A percentile compares a stretch with the other conserved stretches of the same genome.
phyloP scores from a whole-genome alignment of 2,329 filamentous ascomycete genomes.

The Fusarium begoniae region DNA sequence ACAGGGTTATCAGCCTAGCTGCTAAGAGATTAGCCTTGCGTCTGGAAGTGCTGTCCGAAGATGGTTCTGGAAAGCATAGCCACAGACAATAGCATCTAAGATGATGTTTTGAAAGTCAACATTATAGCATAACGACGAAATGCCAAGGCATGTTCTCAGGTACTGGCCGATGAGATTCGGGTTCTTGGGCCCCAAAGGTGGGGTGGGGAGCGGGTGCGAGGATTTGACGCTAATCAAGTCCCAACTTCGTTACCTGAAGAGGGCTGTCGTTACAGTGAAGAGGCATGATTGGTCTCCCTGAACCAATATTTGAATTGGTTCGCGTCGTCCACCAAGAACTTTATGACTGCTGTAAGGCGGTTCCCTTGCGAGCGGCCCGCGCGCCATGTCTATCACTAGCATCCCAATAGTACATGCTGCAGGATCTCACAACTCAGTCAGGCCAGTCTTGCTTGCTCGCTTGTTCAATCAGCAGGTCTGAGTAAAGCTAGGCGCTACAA shows the following conservation, averaged over 20 bases:
- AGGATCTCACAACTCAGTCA: slow-evolving; percentile 26
- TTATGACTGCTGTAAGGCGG: slow-evolving; percentile 25
- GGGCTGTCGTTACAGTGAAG: slow-evolving; percentile 1
- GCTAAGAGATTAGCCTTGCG: background rate
- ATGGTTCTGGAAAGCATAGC: background rate
- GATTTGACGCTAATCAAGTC: slow-evolving; percentile 25
- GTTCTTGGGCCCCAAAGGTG: slow-evolving; percentile 9
- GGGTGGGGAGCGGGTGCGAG: slow-evolving; percentile 23
- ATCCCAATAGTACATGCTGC: slow-evolving; percentile 29
- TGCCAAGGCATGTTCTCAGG: background rate
- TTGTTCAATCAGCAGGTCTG: slow-evolving; percentile 21
- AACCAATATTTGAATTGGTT: slow-evolving; percentile 14
- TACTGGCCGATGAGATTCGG: slow-evolving; percentile 29
- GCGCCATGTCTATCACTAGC: slow-evolving; percentile 31
- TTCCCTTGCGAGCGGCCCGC: slow-evolving; percentile 35
- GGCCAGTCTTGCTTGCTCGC: slow-evolving; percentile 14
- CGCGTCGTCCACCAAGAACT: slow-evolving; percentile 19
- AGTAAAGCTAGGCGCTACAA: slow-evolving; percentile 29
- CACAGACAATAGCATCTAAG: background rate
- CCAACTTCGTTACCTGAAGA: slow-evolving; percentile 18
- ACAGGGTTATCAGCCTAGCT: slow-evolving; percentile 4
- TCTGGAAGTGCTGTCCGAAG: background rate
- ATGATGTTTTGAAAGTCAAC: background rate
- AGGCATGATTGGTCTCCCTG: slow-evolving; percentile 1
- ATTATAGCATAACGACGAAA: background rate